phyloP scores from a whole-genome alignment of 2,329 filamentous ascomycete species.

The Sarocladiaceae sp. region DNA sequence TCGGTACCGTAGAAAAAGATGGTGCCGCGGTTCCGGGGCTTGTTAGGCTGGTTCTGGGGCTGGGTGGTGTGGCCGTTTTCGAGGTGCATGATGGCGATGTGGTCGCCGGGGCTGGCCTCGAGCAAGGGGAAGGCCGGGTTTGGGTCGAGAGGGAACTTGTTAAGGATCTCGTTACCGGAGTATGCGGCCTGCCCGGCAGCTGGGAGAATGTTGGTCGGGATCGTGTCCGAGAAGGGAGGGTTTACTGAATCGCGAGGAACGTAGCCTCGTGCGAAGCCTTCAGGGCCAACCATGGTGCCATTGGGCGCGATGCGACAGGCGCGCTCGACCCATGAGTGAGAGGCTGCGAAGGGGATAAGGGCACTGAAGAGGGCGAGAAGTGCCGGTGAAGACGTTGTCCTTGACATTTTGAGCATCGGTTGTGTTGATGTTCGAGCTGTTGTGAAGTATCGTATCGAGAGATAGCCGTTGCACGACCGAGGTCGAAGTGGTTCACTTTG shows the following conservation, averaged over 20 bases:
- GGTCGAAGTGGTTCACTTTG: too few species aligned
- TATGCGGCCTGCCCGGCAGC: conserved; percentile 56
- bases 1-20: conserved; percentile 69
- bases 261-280: conserved; percentile 70
- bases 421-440: conserved; percentile 8
- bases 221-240: conserved; percentile 48
- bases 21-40: conserved; percentile 61
- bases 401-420: too few species aligned
- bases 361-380: conserved; percentile 12
- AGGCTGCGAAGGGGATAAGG: conserved; percentile 26
- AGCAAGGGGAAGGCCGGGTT: conserved; percentile 57
- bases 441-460: too few species aligned
- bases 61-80: conserved; percentile 73
- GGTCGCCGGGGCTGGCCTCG: conserved; percentile 51
- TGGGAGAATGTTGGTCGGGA: conserved; percentile 57
- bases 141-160: conserved; percentile 26
- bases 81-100: conserved; percentile 59
- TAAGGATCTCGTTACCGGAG: conserved; percentile 48
- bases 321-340: conserved; percentile 81
- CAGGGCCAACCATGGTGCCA: conserved; percentile 55
- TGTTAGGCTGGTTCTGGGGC: conserved; percentile 48
- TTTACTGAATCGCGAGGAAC: conserved; percentile 40
- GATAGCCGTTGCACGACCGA: too few species aligned
- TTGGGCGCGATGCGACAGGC: conserved; percentile 64
- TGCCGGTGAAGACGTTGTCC: conserved; percentile 13